Conservation (phyloP, 2,329 filamentous ascomycete genomes). For the Aureobasidium sp. region DNA sequence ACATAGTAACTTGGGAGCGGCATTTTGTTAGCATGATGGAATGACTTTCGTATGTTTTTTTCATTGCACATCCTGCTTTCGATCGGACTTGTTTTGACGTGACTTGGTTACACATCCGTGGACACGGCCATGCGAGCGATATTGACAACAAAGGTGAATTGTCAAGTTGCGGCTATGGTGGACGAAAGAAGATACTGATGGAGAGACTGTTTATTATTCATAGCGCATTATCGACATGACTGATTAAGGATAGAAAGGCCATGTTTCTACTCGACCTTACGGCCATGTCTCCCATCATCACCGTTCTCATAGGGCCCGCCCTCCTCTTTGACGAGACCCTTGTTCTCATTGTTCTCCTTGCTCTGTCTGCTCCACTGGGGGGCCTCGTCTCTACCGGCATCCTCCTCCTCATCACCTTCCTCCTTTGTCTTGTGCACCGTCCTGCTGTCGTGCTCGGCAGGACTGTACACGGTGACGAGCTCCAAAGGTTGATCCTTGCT, state of each 20-base stretch:
- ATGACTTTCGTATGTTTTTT: not conserved
- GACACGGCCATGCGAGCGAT: too few relatives aligned
- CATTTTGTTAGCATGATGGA: not conserved
- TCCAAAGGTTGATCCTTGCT: constrained; percentile 48
- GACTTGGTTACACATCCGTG: too few relatives aligned
- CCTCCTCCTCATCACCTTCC: constrained; percentile 53
- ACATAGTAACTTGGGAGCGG: not conserved
- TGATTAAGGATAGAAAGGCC: not conserved
- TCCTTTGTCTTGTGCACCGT: constrained; percentile 56
- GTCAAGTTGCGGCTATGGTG: too few relatives aligned
- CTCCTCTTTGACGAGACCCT: constrained; percentile 43
- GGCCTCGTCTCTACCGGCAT: constrained; percentile 51
- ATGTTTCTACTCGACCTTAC: constrained; percentile 14
- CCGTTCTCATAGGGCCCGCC: constrained; percentile 29
- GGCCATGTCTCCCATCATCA: constrained; percentile 29
- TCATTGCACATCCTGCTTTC: too few relatives aligned
- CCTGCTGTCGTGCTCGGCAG: constrained; percentile 51
- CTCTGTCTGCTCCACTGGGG: constrained; percentile 50
- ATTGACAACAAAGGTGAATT: too few relatives aligned
- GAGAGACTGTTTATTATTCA: not conserved
- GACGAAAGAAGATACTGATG: too few relatives aligned
- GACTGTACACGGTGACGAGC: constrained; percentile 54
- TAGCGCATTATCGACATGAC: not conserved
- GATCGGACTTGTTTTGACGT: too few relatives aligned
- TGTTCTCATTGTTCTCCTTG: constrained; percentile 50